These are phyloP conservation scores for Trichothecium sympodiale DNA, from an alignment of 2,329 filamentous ascomycete genomes.

Conservation along the genomic window DNA sequence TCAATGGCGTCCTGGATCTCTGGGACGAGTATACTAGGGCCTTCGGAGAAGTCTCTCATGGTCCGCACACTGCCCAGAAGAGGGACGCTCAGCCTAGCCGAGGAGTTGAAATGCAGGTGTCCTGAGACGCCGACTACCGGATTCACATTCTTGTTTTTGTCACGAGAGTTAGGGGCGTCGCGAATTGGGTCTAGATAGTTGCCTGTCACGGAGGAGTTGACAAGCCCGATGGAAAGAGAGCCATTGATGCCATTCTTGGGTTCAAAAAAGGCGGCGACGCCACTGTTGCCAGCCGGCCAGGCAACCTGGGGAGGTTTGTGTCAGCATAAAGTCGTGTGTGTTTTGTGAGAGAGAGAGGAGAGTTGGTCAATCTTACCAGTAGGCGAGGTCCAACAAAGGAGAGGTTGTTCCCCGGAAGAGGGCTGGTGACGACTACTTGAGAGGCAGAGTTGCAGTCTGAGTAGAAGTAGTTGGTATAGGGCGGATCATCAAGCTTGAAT, in stretches of 20 bases:
- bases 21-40: slow-evolving; percentile 37
- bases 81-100: slow-evolving; percentile 40
- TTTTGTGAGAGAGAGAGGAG: background rate
- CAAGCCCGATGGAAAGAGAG: slow-evolving; percentile 37
- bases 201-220: slow-evolving; percentile 32
- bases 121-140: slow-evolving; percentile 43
- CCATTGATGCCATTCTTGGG: slow-evolving; percentile 42
- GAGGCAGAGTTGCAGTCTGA: slow-evolving; percentile 49
- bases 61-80: slow-evolving; percentile 52
- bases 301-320: slow-evolving; percentile 25
- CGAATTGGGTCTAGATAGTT: slow-evolving; percentile 36
- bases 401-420: slow-evolving; percentile 39
- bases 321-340: background rate
- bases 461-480: slow-evolving; percentile 55
- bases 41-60: slow-evolving; percentile 53
- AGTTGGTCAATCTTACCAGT: slow-evolving; percentile 3
- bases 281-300: slow-evolving; percentile 57
- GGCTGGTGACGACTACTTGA: slow-evolving; percentile 51
- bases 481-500: slow-evolving; percentile 35
- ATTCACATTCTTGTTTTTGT: slow-evolving; percentile 10
- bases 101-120: slow-evolving; percentile 43
- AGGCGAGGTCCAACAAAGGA: slow-evolving; percentile 46
- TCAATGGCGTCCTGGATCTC: slow-evolving; percentile 43
- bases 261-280: slow-evolving; percentile 43
- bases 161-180: slow-evolving; percentile 9